phyloP scores from a whole-genome alignment of 108 stramenopile genomes.

The Discostella stelligeroides region DNA sequence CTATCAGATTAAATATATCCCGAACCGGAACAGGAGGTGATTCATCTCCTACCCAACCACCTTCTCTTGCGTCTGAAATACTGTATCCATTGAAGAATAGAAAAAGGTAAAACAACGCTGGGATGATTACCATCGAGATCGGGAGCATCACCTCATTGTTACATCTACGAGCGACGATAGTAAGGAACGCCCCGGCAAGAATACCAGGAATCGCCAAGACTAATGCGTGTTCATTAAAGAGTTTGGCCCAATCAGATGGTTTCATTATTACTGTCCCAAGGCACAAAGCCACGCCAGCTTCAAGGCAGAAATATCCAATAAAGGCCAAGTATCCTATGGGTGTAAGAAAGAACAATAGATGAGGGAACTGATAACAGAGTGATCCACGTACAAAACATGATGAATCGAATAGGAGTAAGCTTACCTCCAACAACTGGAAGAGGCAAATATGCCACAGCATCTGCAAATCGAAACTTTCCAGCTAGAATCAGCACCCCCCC shows the following conservation, averaged over 20 bases:
- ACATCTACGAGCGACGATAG: slow-evolving; percentile 58
- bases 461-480: slow-evolving; percentile 89
- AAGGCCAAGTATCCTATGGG: slow-evolving; percentile 94
- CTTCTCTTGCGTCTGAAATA: slow-evolving; percentile 70
- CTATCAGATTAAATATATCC: slow-evolving; percentile 71
- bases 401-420: neutral
- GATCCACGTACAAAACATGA: slow-evolving; percentile 10
- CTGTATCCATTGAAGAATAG: slow-evolving; percentile 49
- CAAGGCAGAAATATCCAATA: slow-evolving; percentile 96
- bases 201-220: slow-evolving; percentile 85
- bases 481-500: slow-evolving; percentile 83
- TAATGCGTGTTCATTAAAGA: slow-evolving; percentile 55
- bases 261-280: slow-evolving; percentile 73
- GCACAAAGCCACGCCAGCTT: slow-evolving; percentile 89
- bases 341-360: neutral
- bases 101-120: slow-evolving; percentile 81
- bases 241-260: slow-evolving; percentile 67
- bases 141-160: slow-evolving; percentile 74
- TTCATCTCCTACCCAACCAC: slow-evolving; percentile 80
- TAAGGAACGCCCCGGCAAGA: slow-evolving; percentile 74
- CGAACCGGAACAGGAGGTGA: slow-evolving; percentile 73
- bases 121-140: slow-evolving; percentile 80
- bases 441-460: slow-evolving; percentile 92
- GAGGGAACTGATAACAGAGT: neutral
- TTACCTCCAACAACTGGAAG: slow-evolving; percentile 79